Evolutionary conservation across 2,329 filamentous ascomycete species (phyloP).

Genomic region (Neofusicoccum laricinum): DNA sequence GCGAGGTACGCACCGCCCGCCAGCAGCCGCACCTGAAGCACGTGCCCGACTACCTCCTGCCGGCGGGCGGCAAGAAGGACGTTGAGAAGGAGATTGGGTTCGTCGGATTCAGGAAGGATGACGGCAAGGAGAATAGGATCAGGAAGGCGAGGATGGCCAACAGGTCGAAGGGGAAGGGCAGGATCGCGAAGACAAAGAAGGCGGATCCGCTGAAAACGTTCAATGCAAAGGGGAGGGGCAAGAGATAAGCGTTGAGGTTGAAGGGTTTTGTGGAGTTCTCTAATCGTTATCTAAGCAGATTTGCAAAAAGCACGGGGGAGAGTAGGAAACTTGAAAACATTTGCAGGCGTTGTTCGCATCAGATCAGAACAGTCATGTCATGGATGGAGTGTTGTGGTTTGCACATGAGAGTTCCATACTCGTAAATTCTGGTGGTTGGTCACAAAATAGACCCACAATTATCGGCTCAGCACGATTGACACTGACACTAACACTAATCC

Average conservation of each 20-base stretch:
- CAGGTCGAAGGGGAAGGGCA: constrained; percentile 47
- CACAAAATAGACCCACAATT: too few relatives aligned
- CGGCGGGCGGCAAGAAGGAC: constrained; percentile 67
- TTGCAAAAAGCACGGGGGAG: not conserved
- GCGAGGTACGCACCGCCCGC: constrained; percentile 76
- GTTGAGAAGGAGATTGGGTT: constrained; percentile 69
- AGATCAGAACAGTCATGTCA: too few relatives aligned
- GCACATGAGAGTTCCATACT: too few relatives aligned
- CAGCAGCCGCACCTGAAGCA: constrained; percentile 89
- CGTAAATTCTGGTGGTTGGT: too few relatives aligned
- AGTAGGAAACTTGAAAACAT: not conserved
- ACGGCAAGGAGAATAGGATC: constrained; percentile 40
- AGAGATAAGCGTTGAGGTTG: constrained; percentile 25
- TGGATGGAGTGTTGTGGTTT: too few relatives aligned
- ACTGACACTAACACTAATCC: too few relatives aligned
- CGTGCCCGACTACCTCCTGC: constrained; percentile 90
- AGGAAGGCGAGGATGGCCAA: constrained; percentile 45
- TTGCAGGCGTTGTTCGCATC: not conserved
- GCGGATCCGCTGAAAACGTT: constrained; percentile 87
- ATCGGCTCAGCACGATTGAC: too few relatives aligned
- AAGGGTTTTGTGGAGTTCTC: not conserved
- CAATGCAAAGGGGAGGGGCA: constrained; percentile 50
- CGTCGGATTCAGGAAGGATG: constrained; percentile 60
- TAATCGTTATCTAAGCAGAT: too few relatives aligned
- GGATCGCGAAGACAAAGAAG: constrained; percentile 52